Evolutionary conservation across 495 filamentous ascomycete genomes (phyloP).

Genomic region (Neurospora hispaniola): DNA sequence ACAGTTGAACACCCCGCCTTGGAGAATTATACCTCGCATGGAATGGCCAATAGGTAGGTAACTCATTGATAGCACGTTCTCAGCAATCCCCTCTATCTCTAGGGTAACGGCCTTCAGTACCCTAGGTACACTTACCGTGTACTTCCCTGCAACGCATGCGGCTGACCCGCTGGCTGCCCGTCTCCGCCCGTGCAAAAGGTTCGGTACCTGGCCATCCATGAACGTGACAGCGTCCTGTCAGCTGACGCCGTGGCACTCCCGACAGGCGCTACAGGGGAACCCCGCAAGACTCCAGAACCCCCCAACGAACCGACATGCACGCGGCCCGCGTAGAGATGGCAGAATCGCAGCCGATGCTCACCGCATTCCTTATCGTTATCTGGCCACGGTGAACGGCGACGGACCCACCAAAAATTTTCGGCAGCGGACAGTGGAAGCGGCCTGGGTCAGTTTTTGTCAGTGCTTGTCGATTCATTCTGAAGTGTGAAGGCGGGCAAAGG

Average conservation of each 20-base stretch:
- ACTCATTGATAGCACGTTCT: not conserved
- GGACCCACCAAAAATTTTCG: constrained; percentile 23
- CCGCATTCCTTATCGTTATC: constrained; percentile 26
- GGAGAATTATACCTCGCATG: not conserved
- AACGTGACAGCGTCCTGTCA: not conserved
- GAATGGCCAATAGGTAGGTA: not conserved
- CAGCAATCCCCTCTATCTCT: not conserved
- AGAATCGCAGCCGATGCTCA: constrained; percentile 3
- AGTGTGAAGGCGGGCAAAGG: constrained; percentile 11
- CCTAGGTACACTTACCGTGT: not conserved
- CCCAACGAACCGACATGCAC: not conserved
- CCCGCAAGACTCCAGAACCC: not conserved
- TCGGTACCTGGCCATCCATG: not conserved
- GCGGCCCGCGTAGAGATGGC: not conserved
- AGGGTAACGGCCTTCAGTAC: not conserved
- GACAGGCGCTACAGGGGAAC: not conserved
- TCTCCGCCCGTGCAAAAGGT: not conserved
- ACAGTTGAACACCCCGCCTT: not conserved
- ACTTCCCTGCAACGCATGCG: not conserved
- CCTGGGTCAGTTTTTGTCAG: constrained; percentile 10
- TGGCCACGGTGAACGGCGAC: not conserved
- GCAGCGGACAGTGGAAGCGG: not conserved
- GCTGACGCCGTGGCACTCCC: not conserved
- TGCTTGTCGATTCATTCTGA: not conserved
- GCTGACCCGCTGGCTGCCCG: not conserved